Conservation (phyloP, 1,284 basidiomycete genomes). For the Meira miltonrushii region DNA sequence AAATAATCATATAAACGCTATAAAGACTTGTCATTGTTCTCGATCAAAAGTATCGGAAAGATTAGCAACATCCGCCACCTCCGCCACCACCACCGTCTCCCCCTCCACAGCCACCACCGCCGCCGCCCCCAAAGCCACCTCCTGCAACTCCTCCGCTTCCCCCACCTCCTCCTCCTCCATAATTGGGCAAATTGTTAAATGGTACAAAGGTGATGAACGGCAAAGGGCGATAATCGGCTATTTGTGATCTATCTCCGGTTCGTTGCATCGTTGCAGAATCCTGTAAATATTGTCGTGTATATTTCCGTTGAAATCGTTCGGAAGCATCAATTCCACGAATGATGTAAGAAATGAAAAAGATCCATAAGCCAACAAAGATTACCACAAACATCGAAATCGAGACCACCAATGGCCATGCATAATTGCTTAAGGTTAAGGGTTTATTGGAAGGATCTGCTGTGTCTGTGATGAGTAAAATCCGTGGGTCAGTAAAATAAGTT, state of each 20-base stretch:
- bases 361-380: background rate
- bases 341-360: background rate
- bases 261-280: background rate
- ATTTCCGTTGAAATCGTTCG: background rate
- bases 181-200: background rate
- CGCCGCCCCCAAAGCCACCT: background rate
- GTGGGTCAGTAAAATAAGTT: background rate
- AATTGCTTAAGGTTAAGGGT: background rate
- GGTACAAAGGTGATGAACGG: background rate
- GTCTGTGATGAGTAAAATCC: background rate
- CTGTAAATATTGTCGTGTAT: background rate
- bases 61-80: slow-evolving; percentile 4
- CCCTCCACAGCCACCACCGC: background rate
- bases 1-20: no score
- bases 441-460: background rate
- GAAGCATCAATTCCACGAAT: background rate
- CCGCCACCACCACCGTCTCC: background rate
- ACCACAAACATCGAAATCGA: slow-evolving; percentile 2
- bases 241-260: background rate
- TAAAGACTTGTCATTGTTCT: no score
- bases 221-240: no score
- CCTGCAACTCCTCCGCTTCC: background rate
- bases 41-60: no score
- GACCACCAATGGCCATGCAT: background rate
- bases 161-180: background rate